These are phyloP conservation scores for Pulveroboletus sp. DNA, from an alignment of 768 basidiomycete genomes.

Conservation along the genomic window DNA sequence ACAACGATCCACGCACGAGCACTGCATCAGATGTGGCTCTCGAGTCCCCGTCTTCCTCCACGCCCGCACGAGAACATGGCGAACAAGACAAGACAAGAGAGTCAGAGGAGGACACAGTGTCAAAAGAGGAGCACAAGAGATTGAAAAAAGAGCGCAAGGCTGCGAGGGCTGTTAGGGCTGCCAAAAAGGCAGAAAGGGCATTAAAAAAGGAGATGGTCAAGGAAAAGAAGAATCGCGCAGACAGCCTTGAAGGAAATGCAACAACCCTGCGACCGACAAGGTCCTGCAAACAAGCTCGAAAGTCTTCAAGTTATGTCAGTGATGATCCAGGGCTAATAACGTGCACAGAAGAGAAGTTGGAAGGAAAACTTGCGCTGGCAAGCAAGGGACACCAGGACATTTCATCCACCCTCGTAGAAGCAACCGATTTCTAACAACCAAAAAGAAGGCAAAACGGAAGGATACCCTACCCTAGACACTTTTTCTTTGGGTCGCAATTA, in stretches of 20 bases:
- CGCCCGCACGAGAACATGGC: not conserved
- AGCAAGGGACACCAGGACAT: slow-evolving; percentile 4
- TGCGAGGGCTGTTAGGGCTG: slow-evolving; percentile 16
- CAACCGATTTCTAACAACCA: slow-evolving; percentile 2
- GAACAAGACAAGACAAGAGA: slow-evolving; percentile 9
- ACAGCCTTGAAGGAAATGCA: too few species aligned
- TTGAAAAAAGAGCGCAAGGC: slow-evolving; percentile 22
- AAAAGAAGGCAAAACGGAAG: slow-evolving; percentile 24
- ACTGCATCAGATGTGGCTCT: not conserved
- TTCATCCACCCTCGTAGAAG: not conserved
- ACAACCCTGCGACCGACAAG: too few species aligned
- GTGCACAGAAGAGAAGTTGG: too few species aligned
- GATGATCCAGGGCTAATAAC: too few species aligned
- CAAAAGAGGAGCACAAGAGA: slow-evolving; percentile 20
- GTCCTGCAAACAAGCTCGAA: too few species aligned
- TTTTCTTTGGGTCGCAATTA: not conserved
- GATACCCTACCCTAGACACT: slow-evolving; percentile 12
- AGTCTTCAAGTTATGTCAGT: too few species aligned
- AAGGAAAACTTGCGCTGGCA: too few species aligned
- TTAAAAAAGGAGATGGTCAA: not conserved
- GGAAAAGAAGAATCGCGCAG: not conserved
- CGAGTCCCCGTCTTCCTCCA: not conserved
- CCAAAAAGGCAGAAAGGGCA: slow-evolving; percentile 9
- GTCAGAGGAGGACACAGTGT: slow-evolving; percentile 5
- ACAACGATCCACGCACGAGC: slow-evolving; percentile 12